Percentiles rank a stretch among this genome's conserved stretches.
Conservation (phyloP, 2,329 filamentous ascomycete genomes). For the Aspergillus ibericus region DNA sequence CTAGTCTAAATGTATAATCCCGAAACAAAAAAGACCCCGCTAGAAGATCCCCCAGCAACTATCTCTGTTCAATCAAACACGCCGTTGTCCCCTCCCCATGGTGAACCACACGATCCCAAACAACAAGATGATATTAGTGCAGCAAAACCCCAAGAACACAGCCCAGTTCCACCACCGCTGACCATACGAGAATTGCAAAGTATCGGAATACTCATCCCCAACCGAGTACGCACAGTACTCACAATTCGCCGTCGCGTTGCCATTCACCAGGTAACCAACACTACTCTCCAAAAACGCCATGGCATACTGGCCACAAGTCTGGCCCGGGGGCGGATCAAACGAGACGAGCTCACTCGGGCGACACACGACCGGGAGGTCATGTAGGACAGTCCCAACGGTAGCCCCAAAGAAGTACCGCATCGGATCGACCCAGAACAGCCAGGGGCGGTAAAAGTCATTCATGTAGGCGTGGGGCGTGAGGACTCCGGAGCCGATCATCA, state of each 20-base stretch:
- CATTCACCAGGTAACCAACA: conserved; percentile 1
- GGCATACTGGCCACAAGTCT: conserved; percentile 4
- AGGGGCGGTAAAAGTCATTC: conserved; percentile 2
- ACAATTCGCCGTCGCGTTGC: background rate
- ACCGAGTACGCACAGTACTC: conserved; percentile 2
- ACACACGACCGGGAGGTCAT: background rate
- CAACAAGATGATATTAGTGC: conserved; percentile 1
- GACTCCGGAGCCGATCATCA: background rate
- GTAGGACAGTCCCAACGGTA: background rate
- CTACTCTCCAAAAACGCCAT: background rate
- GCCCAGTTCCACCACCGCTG: conserved; percentile 8
- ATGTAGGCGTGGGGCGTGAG: background rate
- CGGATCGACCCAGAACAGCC: conserved; percentile 11
- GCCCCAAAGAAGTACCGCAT: conserved; percentile 11
- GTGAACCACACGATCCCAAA: background rate
- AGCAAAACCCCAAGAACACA: conserved; percentile 10
- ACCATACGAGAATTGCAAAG: conserved; percentile 1
- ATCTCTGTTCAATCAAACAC: background rate
- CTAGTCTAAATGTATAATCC: no score
- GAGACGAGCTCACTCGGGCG: background rate
- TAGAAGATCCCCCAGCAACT: no score
- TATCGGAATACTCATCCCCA: background rate
- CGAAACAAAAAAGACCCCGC: no score
- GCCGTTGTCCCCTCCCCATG: background rate
- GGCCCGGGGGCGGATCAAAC: conserved; percentile 6